Base-by-base conservation (phyloP, 2,329 filamentous ascomycete species). In the Fusarium siculi region DNA sequence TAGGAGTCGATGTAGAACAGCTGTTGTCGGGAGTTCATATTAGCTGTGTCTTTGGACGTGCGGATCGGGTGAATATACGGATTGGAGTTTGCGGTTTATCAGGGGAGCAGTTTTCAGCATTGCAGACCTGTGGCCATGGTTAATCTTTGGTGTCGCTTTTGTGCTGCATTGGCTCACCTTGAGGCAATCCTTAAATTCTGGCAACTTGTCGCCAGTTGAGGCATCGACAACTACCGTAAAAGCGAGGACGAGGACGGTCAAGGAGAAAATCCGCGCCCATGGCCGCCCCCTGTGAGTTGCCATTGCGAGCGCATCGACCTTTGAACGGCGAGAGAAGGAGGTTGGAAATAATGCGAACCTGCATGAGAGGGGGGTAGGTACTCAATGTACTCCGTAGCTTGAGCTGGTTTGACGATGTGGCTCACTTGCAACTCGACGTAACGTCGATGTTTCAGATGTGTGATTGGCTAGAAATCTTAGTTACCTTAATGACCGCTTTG, bases 181-280 rank as follows among this genome's bases (percentile, higher is more conserved):
- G 59, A 98, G 90, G 81, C 96, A 99, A 81, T 95, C 87, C 79
- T 87, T 89, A 81, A 99, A 99, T 78, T 97, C 95, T 23, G 94
- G 94, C 67, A 97, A 86, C 62, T 90, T 88, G 82, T 99, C 96
- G 74, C 96, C 96, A 54, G 91, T 78, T 9, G 95, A 98, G 34
- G 95, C 96, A 60, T 86, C 82, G 21, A 85, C 86, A n/a, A 82
- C 81, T 57, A 76, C 77, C 37, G 82, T 80, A 69, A 89, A 81
- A 60, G 85, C 72, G 47, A 85, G 67, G 54, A 83, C 65, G 58
- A 81, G 70, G 62, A 86, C 70, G 67, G 81, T 76, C 57, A 84
- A 68, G 73, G 77, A 72, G 69, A 82, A 72, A 66, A 80, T 72
- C 71, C 74, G 70, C 36, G 73, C 71, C 78, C 80, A 78, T 73